Evolutionary conservation across 768 basidiomycete species (phyloP).

Genomic region (Tylopilus rubrobrunneus): DNA sequence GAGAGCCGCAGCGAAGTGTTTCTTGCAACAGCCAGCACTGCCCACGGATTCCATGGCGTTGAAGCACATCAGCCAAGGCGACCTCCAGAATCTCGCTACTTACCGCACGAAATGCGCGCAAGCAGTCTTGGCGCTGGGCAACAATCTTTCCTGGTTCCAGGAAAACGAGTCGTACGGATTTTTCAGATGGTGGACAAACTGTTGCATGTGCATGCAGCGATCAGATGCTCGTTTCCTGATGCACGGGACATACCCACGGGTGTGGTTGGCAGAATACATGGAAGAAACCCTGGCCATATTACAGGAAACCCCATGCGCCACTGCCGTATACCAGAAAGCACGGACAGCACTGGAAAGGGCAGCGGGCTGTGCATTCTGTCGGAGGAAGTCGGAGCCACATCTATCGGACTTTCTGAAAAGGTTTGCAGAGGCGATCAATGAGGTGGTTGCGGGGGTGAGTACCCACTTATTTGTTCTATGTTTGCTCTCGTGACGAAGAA

Average conservation of each 20-base stretch:
- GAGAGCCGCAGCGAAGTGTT: slow-evolving; percentile 24
- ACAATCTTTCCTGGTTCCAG: slow-evolving; percentile 22
- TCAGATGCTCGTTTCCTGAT: slow-evolving; percentile 23
- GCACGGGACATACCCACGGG: slow-evolving; percentile 23
- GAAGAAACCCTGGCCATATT: slow-evolving; percentile 11
- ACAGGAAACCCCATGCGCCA: slow-evolving; percentile 22
- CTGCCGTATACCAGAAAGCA: slow-evolving; percentile 13
- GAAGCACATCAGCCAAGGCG: slow-evolving; percentile 3
- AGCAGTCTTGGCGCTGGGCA: slow-evolving; percentile 17
- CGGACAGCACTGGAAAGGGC: slow-evolving; percentile 18
- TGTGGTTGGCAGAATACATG: slow-evolving; percentile 31
- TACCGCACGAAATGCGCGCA: slow-evolving; percentile 22
- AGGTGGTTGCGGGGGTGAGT: slow-evolving; percentile 12
- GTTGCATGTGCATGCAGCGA: slow-evolving; percentile 22
- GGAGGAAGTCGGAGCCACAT: slow-evolving; percentile 11
- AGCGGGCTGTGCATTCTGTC: slow-evolving; percentile 19
- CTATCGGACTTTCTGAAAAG: slow-evolving; percentile 18
- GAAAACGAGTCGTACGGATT: slow-evolving; percentile 20
- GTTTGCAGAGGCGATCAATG: slow-evolving; percentile 19
- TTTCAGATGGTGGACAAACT: slow-evolving; percentile 29
- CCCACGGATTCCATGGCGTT: background rate
- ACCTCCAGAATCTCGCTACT: slow-evolving; percentile 13
- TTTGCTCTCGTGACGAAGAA: background rate
- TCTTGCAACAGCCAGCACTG: slow-evolving; percentile 21
- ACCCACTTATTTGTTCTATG: background rate